These are phyloP conservation scores for Nasturtium officinale DNA, from an alignment of 345 rosid species.

Conservation along the genomic window DNA sequence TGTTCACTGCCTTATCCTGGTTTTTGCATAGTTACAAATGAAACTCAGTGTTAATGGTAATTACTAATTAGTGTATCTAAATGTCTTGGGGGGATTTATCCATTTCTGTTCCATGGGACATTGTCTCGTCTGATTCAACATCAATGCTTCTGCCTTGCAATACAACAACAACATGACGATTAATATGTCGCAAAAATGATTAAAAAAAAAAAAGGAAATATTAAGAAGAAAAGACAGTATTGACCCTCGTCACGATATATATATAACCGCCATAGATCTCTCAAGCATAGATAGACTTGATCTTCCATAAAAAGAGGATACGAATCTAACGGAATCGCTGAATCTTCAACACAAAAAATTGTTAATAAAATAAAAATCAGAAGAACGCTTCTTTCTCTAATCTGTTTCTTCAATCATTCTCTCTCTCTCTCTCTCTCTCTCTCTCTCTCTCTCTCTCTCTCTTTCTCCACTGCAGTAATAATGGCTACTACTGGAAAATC, in stretches of 20 bases:
- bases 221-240: neutral
- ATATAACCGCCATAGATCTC: conserved; percentile 18
- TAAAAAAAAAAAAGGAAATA: neutral
- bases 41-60: conserved; percentile 15
- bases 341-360: no score
- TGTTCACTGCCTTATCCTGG: conserved; percentile 34
- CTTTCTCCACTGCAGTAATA: conserved; percentile 20
- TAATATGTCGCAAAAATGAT: no score
- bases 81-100: no score
- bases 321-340: conserved; percentile 27
- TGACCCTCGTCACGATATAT: conserved; percentile 22
- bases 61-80: neutral
- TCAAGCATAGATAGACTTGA: neutral
- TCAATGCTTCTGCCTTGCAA: no score
- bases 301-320: conserved; percentile 28
- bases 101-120: no score
- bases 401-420: conserved; percentile 1
- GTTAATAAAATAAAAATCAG: no score
- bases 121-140: no score
- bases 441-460: neutral
- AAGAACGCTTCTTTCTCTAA: conserved; percentile 23
- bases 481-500: conserved; percentile 36
- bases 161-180: no score
- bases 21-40: conserved; percentile 29
- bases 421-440: no score